Base-by-base conservation (phyloP, 1,139 yeast species). In the Geotrichum bryndzae region DNA sequence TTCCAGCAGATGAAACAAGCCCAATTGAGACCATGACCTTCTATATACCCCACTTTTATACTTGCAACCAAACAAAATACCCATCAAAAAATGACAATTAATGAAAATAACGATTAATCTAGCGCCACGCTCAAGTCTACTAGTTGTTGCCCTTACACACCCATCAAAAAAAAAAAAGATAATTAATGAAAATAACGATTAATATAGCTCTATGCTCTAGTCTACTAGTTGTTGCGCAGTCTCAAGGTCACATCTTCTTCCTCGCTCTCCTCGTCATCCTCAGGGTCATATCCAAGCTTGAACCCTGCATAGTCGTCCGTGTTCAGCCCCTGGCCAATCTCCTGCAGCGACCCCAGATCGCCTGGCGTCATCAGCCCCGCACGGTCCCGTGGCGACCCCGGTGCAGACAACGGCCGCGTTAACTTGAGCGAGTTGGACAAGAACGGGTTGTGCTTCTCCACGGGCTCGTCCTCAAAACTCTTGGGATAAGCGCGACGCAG, bases 301-400 rank as follows among this genome's bases (percentile, higher is more conserved):
- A 95, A 94, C 11, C 87, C 85, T 62, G 86, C 79, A 73, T 90
- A 94, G 72, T 90, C 96, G 61, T 87, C 95, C 51, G 90, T 87
- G 67, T 87, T 85, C 61, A 90, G 82, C 0, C 81, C 77, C 72
- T 87, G 88, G 62, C 82, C 82, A 51, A 90, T 90, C 74, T 94
- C 99, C 75, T 90, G 97, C 69, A 94, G 80, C 13, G 97, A 87
- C n/a, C 98, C 99, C 68, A 94, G 82, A 74, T 94, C 98, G 57
- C 99, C 99, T 0, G 99, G 99, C 1, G 99, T 94, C 96, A 90
- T 91, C 22, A 90, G 87, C 57, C 82, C 89, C 61, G 73, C 69
- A 56, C 75, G 68, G 50, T 82, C 80, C 50, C 84, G 77, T 63
- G 99, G 99, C 18, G 97, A 91, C 0, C 98, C 98, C 2, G 98